phyloP scores from a whole-genome alignment of 345 rosid genomes.

The Tarenaya hassleriana region DNA sequence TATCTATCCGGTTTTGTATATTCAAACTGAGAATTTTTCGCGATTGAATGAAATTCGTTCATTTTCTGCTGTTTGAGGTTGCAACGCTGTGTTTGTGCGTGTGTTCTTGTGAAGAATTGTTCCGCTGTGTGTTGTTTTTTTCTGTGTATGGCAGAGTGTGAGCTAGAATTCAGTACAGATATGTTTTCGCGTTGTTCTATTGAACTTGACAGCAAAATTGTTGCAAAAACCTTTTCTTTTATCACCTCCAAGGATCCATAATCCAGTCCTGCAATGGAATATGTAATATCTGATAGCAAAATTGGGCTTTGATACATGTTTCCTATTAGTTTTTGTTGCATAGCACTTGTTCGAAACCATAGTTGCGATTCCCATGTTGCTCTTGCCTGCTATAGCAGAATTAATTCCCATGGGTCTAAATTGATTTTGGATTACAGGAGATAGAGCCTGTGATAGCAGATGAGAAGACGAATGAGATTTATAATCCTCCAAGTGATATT shows the following conservation, averaged over 20 bases:
- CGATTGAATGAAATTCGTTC: neutral
- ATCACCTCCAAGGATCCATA: no score
- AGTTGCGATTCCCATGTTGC: neutral
- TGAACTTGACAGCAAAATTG: no score
- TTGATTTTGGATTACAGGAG: constrained; percentile 36
- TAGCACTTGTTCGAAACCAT: neutral
- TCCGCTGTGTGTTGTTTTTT: no score
- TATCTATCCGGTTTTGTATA: neutral
- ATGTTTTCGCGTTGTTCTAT: no score
- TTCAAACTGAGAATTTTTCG: neutral
- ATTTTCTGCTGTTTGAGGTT: neutral
- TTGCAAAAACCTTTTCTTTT: no score
- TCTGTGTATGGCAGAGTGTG: no score
- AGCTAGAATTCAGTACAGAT: no score
- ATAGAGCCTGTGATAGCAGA: constrained; percentile 30
- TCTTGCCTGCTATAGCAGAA: neutral
- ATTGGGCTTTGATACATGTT: neutral
- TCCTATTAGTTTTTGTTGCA: neutral
- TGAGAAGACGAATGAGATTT: constrained; percentile 28
- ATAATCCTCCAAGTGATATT: constrained; percentile 15
- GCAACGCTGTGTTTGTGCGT: no score
- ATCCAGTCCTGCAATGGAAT: no score
- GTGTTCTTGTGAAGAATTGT: no score
- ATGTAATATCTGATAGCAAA: no score
- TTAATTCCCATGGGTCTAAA: constrained; percentile 18